phyloP scores from a whole-genome alignment of 2,329 filamentous ascomycete species.

The Helotiales sp. region DNA sequence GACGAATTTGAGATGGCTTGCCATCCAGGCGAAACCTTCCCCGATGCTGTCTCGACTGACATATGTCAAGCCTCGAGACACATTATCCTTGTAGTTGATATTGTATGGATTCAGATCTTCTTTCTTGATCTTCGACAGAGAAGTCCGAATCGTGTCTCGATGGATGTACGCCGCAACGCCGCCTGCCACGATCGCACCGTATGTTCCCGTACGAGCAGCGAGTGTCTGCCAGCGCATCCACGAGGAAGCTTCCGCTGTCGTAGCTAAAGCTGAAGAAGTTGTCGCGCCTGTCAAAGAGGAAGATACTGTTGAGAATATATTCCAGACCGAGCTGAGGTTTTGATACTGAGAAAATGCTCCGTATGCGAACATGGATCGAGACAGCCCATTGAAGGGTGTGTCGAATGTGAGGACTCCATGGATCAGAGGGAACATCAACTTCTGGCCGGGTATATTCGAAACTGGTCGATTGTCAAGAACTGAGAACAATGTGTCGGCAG shows the following conservation, averaged over 20 bases:
- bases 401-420: constrained; percentile 83
- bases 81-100: constrained; percentile 52
- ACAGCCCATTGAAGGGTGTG: constrained; percentile 77
- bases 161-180: constrained; percentile 83
- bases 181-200: constrained; percentile 79
- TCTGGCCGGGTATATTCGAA: constrained; percentile 30
- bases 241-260: constrained; percentile 17
- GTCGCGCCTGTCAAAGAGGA: constrained; percentile 50
- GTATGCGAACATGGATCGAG: constrained; percentile 64
- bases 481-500: constrained; percentile 78
- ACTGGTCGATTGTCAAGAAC: constrained; percentile 48
- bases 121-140: constrained; percentile 49
- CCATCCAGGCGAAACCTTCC: constrained; percentile 76
- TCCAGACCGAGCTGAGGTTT: constrained; percentile 61
- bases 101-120: constrained; percentile 11
- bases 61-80: constrained; percentile 58
- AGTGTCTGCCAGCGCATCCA: constrained; percentile 65
- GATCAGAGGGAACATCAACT: constrained; percentile 70
- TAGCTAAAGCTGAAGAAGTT: constrained; percentile 37
- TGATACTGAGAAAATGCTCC: constrained; percentile 64
- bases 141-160: constrained; percentile 66
- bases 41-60: constrained; percentile 64
- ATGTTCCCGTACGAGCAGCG: constrained; percentile 80
- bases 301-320: constrained; percentile 59
- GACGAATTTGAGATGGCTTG: constrained; percentile 84